Evolutionary conservation across 805 yeast genomes (phyloP).

Genomic region (Lipomyces sp.): DNA sequence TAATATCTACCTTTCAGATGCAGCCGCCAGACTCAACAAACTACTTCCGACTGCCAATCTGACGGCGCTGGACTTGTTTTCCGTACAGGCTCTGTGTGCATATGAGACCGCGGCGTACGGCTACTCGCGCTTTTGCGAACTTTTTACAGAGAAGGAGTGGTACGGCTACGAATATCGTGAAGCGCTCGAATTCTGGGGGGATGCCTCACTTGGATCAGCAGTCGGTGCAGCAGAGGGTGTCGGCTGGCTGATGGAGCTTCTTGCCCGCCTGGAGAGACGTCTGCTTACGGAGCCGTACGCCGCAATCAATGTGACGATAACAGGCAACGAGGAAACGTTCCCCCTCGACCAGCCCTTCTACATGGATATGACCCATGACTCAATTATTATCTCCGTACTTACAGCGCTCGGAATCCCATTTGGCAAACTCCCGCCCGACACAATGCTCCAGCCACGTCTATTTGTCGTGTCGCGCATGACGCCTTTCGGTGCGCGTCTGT

Average conservation of each 20-base stretch:
- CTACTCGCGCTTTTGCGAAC: slow-evolving; percentile 65
- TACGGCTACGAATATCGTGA: slow-evolving; percentile 62
- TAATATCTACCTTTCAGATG: slow-evolving; percentile 54
- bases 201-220: slow-evolving; percentile 66
- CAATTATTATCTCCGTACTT: slow-evolving; percentile 63
- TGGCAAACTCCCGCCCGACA: slow-evolving; percentile 52
- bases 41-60: slow-evolving; percentile 56
- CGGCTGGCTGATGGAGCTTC: slow-evolving; percentile 54
- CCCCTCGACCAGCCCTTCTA: slow-evolving; percentile 58
- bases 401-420: slow-evolving; percentile 64
- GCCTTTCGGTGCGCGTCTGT: slow-evolving; percentile 51
- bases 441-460: slow-evolving; percentile 50
- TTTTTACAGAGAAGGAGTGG: slow-evolving; percentile 72
- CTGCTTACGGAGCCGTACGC: slow-evolving; percentile 58
- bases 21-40: slow-evolving; percentile 61
- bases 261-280: slow-evolving; percentile 53
- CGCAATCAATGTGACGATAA: slow-evolving; percentile 52
- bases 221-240: slow-evolving; percentile 64
- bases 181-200: slow-evolving; percentile 65
- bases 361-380: slow-evolving; percentile 77
- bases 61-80: slow-evolving; percentile 57
- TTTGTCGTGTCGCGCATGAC: slow-evolving; percentile 49
- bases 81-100: slow-evolving; percentile 68
- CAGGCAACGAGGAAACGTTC: slow-evolving; percentile 42
- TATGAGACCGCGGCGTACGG: slow-evolving; percentile 76